Conservation (phyloP, 2,329 filamentous ascomycete species). For the Cladobotryum mycophilum region DNA sequence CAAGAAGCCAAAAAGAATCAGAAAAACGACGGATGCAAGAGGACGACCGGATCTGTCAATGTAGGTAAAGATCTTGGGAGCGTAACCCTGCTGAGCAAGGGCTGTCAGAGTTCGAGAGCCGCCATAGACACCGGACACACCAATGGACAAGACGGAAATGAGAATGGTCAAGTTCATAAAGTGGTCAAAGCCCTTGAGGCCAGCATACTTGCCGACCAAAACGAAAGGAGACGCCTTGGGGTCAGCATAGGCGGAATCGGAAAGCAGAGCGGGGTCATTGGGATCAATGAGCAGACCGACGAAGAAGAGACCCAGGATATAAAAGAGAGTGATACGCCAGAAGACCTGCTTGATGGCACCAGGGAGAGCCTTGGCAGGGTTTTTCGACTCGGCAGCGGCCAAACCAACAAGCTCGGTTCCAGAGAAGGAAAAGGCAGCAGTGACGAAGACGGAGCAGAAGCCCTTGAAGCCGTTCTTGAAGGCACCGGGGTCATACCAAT, state of each 20-base stretch:
- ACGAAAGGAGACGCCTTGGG: slow-evolving; percentile 42
- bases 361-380: slow-evolving; percentile 63
- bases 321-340: slow-evolving; percentile 43
- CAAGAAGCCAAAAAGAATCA: slow-evolving; percentile 38
- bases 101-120: slow-evolving; percentile 47
- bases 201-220: slow-evolving; percentile 40
- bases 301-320: slow-evolving; percentile 39
- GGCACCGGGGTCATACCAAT: slow-evolving; percentile 37
- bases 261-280: slow-evolving; percentile 35
- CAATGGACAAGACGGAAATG: slow-evolving; percentile 45
- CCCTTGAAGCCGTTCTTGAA: slow-evolving; percentile 66
- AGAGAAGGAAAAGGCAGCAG: slow-evolving; percentile 61
- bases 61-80: slow-evolving; percentile 44
- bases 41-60: slow-evolving; percentile 46
- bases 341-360: slow-evolving; percentile 68
- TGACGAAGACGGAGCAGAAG: slow-evolving; percentile 61
- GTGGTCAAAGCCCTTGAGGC: slow-evolving; percentile 37
- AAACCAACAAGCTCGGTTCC: slow-evolving; percentile 63
- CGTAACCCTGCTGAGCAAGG: slow-evolving; percentile 45
- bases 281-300: slow-evolving; percentile 37
- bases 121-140: slow-evolving; percentile 46
- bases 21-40: slow-evolving; percentile 34
- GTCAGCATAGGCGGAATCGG: slow-evolving; percentile 19
- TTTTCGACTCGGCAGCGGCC: slow-evolving; percentile 58
- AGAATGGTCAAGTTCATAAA: slow-evolving; percentile 48